Evolutionary conservation across 352 stramenopile species (phyloP).

Genomic region (Pythium dissotocum): DNA sequence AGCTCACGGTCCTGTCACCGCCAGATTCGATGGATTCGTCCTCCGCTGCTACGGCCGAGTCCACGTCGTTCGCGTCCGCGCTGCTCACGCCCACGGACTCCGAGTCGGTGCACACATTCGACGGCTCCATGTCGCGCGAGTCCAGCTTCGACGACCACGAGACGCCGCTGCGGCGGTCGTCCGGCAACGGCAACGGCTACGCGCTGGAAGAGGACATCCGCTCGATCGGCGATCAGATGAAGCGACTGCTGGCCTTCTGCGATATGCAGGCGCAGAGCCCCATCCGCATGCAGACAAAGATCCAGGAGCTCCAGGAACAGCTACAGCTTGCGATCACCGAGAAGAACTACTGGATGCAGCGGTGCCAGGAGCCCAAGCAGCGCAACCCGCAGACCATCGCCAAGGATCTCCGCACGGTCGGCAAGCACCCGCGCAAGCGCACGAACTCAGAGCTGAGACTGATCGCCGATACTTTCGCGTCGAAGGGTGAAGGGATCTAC

Average conservation of each 20-base stretch:
- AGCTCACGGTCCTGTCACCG: constrained; percentile 26
- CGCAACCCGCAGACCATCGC: constrained; percentile 39
- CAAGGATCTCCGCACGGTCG: constrained; percentile 40
- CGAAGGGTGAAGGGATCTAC: constrained; percentile 72
- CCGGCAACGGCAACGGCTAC: constrained; percentile 36
- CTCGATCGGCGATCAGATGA: constrained; percentile 78
- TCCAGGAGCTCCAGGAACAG: constrained; percentile 78
- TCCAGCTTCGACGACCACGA: constrained; percentile 27
- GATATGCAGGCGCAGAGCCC: constrained; percentile 73
- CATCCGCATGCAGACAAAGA: constrained; percentile 71
- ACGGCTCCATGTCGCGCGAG: constrained; percentile 22
- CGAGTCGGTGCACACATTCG: constrained; percentile 19
- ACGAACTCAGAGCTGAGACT: constrained; percentile 87
- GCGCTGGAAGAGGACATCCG: constrained; percentile 77
- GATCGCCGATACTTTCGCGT: constrained; percentile 76
- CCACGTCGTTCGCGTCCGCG: neutral
- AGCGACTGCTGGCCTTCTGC: constrained; percentile 79
- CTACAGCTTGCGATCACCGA: constrained; percentile 72
- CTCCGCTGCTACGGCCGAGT: neutral
- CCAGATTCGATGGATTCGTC: constrained; percentile 4
- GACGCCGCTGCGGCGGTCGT: constrained; percentile 34
- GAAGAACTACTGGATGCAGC: constrained; percentile 92
- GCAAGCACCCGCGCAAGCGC: constrained; percentile 55
- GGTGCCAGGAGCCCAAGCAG: constrained; percentile 69
- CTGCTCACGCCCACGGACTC: constrained; percentile 20